These are phyloP conservation scores for Curvularia sp. DNA, from an alignment of 2,329 filamentous ascomycete species.

Conservation along the genomic window DNA sequence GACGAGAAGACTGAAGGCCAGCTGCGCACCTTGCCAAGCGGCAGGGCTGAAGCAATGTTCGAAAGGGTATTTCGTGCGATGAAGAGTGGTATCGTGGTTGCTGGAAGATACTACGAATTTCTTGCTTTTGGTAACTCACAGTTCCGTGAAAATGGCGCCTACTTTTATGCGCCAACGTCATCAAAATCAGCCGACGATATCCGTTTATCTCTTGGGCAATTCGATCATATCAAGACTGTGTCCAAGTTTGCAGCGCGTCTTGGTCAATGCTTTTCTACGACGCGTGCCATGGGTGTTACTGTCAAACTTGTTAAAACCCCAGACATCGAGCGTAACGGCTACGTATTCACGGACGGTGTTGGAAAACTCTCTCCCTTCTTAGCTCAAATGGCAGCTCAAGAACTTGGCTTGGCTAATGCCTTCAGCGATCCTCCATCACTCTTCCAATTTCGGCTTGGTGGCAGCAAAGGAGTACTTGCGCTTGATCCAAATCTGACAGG, in stretches of 20 bases:
- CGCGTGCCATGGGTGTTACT: conserved; percentile 72
- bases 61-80: conserved; percentile 75
- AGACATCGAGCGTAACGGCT: conserved; percentile 73
- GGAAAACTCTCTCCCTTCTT: conserved; percentile 87
- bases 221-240: conserved; percentile 79
- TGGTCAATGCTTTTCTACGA: conserved; percentile 96
- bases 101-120: conserved; percentile 83
- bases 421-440: conserved; percentile 72
- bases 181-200: conserved; percentile 76
- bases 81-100: conserved; percentile 80
- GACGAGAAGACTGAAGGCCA: conserved; percentile 71
- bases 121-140: conserved; percentile 96
- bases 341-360: conserved; percentile 88
- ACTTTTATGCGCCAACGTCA: conserved; percentile 82
- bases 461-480: conserved; percentile 87
- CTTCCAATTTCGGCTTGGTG: conserved; percentile 90
- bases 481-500: conserved; percentile 73
- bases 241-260: conserved; percentile 89
- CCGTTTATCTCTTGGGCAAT: conserved; percentile 84
- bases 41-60: conserved; percentile 66
- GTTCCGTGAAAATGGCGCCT: conserved; percentile 87
- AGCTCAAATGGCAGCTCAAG: conserved; percentile 73
- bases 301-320: conserved; percentile 66
- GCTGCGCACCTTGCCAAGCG: conserved; percentile 42
- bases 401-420: conserved; percentile 68